A percentile compares a stretch with the other conserved stretches of the same genome.
phyloP scores from a whole-genome alignment of 1,139 yeast genomes.

The Saccharomyces hybrid region DNA sequence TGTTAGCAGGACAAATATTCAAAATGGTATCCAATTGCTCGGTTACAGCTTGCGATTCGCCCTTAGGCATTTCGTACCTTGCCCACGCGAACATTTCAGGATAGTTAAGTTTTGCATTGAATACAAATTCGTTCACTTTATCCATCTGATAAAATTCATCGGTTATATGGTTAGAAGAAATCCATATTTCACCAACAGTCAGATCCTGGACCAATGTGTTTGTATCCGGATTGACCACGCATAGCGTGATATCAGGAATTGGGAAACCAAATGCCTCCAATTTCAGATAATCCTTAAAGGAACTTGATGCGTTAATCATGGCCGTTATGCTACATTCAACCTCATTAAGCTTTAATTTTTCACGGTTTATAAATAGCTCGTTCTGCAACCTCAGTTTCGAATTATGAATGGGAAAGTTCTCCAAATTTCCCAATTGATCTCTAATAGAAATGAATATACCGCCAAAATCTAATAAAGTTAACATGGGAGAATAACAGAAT shows the following conservation, averaged over 20 bases:
- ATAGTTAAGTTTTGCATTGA: conserved; percentile 29
- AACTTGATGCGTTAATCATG: conserved; percentile 27
- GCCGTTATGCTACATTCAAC: conserved; percentile 41
- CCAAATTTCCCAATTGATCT: conserved; percentile 61
- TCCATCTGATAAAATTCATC: conserved; percentile 32
- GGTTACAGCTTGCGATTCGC: conserved; percentile 6
- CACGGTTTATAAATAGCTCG: conserved; percentile 73
- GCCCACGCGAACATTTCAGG: conserved; percentile 24
- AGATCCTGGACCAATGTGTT: conserved; percentile 81
- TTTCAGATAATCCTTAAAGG: conserved; percentile 42
- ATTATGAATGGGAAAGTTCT: conserved; percentile 28
- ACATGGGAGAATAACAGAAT: conserved; percentile 78
- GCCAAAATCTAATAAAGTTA: conserved; percentile 87
- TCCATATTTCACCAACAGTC: conserved; percentile 97
- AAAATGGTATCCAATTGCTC: conserved; percentile 27
- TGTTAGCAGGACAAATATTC: conserved; percentile 23
- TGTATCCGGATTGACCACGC: conserved; percentile 85
- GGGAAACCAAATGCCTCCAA: conserved; percentile 94
- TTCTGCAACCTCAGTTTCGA: conserved; percentile 25
- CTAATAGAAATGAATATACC: conserved; percentile 90
- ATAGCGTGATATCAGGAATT: conserved; percentile 85
- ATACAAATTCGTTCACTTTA: conserved; percentile 30
- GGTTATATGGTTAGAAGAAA: conserved; percentile 32
- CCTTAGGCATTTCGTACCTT: conserved; percentile 5
- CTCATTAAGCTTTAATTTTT: conserved; percentile 67